These are phyloP conservation scores for Primulina tabacum DNA, from an alignment of 257 asterid genomes.

Conservation along the genomic window DNA sequence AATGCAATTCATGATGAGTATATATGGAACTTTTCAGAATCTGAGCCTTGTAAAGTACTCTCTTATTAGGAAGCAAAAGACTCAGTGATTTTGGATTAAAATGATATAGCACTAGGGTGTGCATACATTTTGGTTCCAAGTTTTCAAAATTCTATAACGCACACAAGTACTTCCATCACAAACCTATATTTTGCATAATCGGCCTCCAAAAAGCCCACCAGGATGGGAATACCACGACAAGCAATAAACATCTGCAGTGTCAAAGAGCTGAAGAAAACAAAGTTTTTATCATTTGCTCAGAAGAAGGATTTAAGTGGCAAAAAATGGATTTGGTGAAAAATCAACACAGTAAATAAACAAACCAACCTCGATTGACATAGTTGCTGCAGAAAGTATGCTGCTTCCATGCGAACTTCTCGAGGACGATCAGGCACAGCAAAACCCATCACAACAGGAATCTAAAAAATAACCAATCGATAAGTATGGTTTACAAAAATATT, in stretches of 20 bases:
- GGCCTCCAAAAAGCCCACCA: slow-evolving; percentile 98
- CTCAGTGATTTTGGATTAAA: neutral
- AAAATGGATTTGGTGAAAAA: slow-evolving; percentile 9
- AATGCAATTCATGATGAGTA: slow-evolving; percentile 19
- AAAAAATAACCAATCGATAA: slow-evolving; percentile 21
- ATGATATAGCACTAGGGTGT: neutral
- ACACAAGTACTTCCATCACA: slow-evolving; percentile 23
- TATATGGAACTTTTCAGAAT: neutral
- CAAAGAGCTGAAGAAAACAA: slow-evolving; percentile 63
- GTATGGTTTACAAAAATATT: slow-evolving; percentile 19
- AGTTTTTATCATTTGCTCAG: slow-evolving; percentile 22
- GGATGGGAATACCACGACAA: slow-evolving; percentile 93
- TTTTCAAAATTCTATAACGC: slow-evolving; percentile 9
- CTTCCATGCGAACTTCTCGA: slow-evolving; percentile 94
- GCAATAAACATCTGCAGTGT: slow-evolving; percentile 97
- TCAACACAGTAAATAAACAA: slow-evolving; percentile 16
- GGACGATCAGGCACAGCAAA: slow-evolving; percentile 95
- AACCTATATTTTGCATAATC: slow-evolving; percentile 94
- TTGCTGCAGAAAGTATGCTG: slow-evolving; percentile 90
- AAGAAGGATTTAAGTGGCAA: neutral
- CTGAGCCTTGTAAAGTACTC: neutral
- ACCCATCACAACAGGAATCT: slow-evolving; percentile 93
- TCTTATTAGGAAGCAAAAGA: slow-evolving; percentile 7
- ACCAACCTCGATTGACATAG: slow-evolving; percentile 94
- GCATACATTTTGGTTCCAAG: slow-evolving; percentile 1